Evolutionary conservation across 108 stramenopile species (phyloP).

Genomic region (Skeletonema marinoi): DNA sequence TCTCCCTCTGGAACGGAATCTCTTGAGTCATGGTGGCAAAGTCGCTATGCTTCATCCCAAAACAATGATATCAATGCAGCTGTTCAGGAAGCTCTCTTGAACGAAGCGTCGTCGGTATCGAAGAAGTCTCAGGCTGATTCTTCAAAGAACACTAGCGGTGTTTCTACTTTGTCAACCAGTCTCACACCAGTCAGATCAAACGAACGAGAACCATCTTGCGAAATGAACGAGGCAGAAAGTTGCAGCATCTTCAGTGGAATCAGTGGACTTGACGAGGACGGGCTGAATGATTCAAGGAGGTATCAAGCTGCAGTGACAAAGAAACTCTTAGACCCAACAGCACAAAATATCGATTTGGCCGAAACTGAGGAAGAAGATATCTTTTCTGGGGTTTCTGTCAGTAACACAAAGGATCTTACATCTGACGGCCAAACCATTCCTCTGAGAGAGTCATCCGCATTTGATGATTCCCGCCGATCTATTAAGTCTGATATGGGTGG

Average conservation of each 20-base stretch:
- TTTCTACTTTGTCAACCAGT: constrained; percentile 1
- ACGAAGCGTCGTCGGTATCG: constrained; percentile 4
- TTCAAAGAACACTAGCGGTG: background rate
- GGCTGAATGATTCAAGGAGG: background rate
- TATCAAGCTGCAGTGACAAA: background rate
- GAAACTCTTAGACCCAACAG: background rate
- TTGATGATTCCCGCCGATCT: no score
- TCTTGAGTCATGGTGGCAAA: constrained; percentile 54
- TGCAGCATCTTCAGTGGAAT: constrained; percentile 50
- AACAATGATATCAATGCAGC: constrained; percentile 43
- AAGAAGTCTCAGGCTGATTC: background rate
- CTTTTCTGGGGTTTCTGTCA: constrained; percentile 45
- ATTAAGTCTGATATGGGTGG: background rate
- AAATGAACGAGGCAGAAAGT: background rate
- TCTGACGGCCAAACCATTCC: no score
- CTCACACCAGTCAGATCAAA: background rate
- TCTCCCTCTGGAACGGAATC: constrained; percentile 50
- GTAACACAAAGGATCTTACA: background rate
- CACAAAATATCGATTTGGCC: background rate
- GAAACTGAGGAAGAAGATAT: constrained; percentile 50
- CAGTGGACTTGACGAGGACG: background rate
- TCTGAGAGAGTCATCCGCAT: no score
- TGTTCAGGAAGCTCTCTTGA: constrained; percentile 43
- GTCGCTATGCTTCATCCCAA: constrained; percentile 32
- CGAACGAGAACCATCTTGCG: background rate